Conservation (phyloP, 495 filamentous ascomycete genomes). For the Aspergillus asperescens region DNA sequence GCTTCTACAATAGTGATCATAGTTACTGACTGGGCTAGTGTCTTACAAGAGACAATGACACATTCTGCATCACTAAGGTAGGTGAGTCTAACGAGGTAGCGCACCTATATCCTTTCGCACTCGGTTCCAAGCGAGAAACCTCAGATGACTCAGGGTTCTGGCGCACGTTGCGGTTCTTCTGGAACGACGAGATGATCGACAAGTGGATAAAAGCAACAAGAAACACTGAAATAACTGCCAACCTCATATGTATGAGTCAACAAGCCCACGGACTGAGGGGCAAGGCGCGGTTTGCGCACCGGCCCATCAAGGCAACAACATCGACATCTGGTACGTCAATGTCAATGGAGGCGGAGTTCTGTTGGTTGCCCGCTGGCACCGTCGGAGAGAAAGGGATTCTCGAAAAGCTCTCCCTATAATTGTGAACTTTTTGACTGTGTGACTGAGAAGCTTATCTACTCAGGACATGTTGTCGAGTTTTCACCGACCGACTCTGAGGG, state of each 20-base stretch:
- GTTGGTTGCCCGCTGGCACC: neutral
- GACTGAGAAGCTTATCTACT: neutral
- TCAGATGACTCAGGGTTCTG: neutral
- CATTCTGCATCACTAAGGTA: neutral
- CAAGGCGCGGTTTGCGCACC: neutral
- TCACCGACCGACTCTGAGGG: neutral
- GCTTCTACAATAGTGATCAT: too few relatives aligned
- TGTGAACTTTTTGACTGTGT: neutral
- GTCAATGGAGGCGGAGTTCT: neutral
- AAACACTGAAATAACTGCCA: neutral
- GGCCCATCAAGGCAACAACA: neutral
- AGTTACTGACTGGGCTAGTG: neutral
- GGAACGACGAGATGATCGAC: neutral
- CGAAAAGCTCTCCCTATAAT: neutral
- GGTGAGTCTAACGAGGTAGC: neutral
- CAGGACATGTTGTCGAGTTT: neutral
- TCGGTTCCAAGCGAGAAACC: neutral
- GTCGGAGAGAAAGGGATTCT: neutral
- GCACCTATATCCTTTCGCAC: neutral
- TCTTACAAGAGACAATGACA: neutral
- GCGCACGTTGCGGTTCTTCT: neutral
- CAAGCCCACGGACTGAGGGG: neutral
- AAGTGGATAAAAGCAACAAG: neutral
- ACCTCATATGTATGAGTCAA: neutral
- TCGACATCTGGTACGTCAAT: too few relatives aligned